Conservation (phyloP, 352 stramenopile species). For the Stramenopiles sp. region DNA sequence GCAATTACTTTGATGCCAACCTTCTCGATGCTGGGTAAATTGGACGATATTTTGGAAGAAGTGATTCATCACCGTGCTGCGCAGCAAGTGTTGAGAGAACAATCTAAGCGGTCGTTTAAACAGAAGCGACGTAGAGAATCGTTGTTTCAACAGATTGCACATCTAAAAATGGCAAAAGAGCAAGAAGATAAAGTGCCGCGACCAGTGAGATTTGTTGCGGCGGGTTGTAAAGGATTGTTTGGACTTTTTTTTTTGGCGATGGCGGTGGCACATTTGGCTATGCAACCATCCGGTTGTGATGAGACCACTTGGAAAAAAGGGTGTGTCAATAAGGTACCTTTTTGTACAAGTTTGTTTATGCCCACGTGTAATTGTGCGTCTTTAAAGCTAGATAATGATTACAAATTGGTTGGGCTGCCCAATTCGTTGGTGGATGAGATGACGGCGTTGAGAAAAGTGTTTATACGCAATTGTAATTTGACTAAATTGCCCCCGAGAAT, state of each 20-base stretch:
- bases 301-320: not conserved
- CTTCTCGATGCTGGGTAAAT: conserved; percentile 3
- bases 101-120: conserved; percentile 6
- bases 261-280: not conserved
- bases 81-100: conserved; percentile 10
- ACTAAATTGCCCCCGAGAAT: not conserved
- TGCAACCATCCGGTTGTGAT: not conserved
- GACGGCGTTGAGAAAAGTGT: not conserved
- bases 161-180: conserved; percentile 5
- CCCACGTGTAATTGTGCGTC: conserved; percentile 1
- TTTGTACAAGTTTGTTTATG: not conserved
- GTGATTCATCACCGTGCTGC: conserved; percentile 5
- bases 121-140: conserved; percentile 3
- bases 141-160: conserved; percentile 4
- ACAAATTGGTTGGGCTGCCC: not conserved
- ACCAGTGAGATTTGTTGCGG: conserved; percentile 1
- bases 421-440: not conserved
- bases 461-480: not conserved
- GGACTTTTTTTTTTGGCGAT: conserved; percentile 3
- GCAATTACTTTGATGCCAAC: conserved; percentile 4
- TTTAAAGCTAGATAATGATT: not conserved
- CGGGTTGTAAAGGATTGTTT: conserved; percentile 2
- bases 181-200: conserved; percentile 12
- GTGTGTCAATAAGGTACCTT: not conserved
- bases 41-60: conserved; percentile 14